A percentile compares a stretch with the other conserved stretches of the same genome.
phyloP scores from a whole-genome alignment of 2,329 filamentous ascomycete genomes.

The Pezicula neosporulosa region DNA sequence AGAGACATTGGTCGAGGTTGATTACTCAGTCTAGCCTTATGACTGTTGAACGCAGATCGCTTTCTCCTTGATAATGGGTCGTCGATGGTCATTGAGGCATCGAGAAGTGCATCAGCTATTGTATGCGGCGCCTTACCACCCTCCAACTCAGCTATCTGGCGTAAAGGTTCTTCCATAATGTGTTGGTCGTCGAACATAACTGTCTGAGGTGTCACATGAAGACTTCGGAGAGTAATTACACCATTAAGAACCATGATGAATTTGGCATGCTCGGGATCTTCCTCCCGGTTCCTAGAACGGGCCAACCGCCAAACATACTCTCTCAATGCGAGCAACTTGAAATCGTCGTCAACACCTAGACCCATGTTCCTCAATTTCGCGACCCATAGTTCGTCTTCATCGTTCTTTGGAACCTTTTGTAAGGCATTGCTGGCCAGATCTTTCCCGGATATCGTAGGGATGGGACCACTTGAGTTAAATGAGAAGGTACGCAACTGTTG shows the following conservation, averaged over 20 bases:
- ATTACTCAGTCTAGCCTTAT: constrained; percentile 41
- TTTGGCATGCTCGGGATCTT: constrained; percentile 26
- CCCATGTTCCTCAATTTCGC: constrained; percentile 79
- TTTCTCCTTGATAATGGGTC: constrained; percentile 55
- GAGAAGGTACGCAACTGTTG: constrained; percentile 69
- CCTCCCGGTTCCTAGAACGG: constrained; percentile 59
- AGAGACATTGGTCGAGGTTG: constrained; percentile 11
- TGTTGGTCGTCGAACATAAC: constrained; percentile 85
- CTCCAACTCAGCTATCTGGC: constrained; percentile 30
- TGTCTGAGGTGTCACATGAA: constrained; percentile 80
- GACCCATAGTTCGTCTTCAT: constrained; percentile 96
- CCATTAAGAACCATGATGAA: constrained; percentile 52
- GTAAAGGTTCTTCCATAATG: constrained; percentile 41
- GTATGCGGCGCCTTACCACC: constrained; percentile 52
- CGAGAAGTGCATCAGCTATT: constrained; percentile 84
- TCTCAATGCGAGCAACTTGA: constrained; percentile 79
- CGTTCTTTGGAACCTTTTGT: constrained; percentile 67
- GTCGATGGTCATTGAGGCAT: constrained; percentile 87
- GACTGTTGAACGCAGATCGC: constrained; percentile 47
- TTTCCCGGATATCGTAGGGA: constrained; percentile 51
- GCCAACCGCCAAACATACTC: constrained; percentile 91
- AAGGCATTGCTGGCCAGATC: constrained; percentile 57
- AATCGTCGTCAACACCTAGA: constrained; percentile 77
- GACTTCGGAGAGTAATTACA: constrained; percentile 70
- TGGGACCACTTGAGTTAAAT: constrained; percentile 51